Percentiles rank a stretch among this genome's conserved stretches.
These are phyloP conservation scores for Phoma sp. DNA, from an alignment of 2,329 filamentous ascomycete species.

Conservation along the genomic window DNA sequence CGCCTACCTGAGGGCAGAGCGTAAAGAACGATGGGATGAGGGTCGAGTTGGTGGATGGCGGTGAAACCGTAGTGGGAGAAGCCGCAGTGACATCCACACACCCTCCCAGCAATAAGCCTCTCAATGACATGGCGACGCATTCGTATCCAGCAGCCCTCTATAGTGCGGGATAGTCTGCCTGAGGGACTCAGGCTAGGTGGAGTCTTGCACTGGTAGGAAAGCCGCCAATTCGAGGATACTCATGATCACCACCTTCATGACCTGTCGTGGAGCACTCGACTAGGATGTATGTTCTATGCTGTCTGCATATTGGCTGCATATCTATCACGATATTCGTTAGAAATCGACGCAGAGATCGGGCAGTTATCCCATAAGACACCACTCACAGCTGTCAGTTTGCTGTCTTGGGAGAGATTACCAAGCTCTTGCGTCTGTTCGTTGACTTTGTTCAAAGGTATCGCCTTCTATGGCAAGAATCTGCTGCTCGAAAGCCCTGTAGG, in stretches of 20 bases:
- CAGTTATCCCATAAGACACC: too few species aligned
- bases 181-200: background rate
- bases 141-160: background rate
- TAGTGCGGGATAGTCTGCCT: background rate
- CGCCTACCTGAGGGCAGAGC: conserved; percentile 81
- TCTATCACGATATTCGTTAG: too few species aligned
- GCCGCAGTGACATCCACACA: background rate
- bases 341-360: too few species aligned
- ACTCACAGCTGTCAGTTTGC: too few species aligned
- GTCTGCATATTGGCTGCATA: too few species aligned
- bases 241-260: too few species aligned
- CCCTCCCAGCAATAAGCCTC: background rate
- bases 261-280: too few species aligned
- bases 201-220: background rate
- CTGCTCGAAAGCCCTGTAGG: background rate
- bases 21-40: conserved; percentile 94
- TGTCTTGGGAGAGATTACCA: too few species aligned
- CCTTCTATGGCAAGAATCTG: background rate
- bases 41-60: conserved; percentile 94
- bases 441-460: background rate
- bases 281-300: too few species aligned
- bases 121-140: background rate
- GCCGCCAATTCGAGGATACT: too few species aligned
- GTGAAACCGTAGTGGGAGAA: conserved; percentile 19
- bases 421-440: background rate